Conservation (phyloP, 2,329 filamentous ascomycete genomes). For the Ceratocystis smalleyi region DNA sequence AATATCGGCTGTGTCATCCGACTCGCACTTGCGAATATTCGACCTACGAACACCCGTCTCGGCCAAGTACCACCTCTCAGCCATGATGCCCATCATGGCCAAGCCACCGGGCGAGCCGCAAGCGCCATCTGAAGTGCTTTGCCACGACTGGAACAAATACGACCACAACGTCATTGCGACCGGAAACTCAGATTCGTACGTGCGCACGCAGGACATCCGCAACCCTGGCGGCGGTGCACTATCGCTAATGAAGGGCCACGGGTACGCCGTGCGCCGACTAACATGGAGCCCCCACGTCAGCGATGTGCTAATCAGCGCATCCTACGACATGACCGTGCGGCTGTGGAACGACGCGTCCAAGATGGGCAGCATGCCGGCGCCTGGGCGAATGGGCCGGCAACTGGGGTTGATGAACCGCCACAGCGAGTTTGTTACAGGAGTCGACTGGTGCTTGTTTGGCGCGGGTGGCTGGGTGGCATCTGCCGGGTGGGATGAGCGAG, state of each 20-base stretch:
- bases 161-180: slow-evolving; percentile 69
- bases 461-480: slow-evolving; percentile 91
- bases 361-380: slow-evolving; percentile 21
- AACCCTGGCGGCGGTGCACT: slow-evolving; percentile 57
- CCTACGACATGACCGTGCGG: slow-evolving; percentile 95
- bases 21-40: slow-evolving; percentile 79
- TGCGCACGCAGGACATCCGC: slow-evolving; percentile 83
- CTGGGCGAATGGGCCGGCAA: slow-evolving; percentile 44
- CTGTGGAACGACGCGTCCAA: slow-evolving; percentile 68
- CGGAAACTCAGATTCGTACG: slow-evolving; percentile 71
- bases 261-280: slow-evolving; percentile 74
- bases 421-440: slow-evolving; percentile 89
- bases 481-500: slow-evolving; percentile 82
- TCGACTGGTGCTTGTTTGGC: slow-evolving; percentile 97
- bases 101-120: slow-evolving; percentile 21
- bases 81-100: slow-evolving; percentile 55
- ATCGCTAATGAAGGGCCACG: slow-evolving; percentile 64
- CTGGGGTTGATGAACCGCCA: slow-evolving; percentile 80
- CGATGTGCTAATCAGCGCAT: slow-evolving; percentile 72
- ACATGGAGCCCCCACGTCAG: slow-evolving; percentile 90
- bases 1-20: slow-evolving; percentile 73
- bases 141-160: slow-evolving; percentile 99
- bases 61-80: slow-evolving; percentile 72
- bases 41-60: slow-evolving; percentile 77
- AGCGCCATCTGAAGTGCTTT: slow-evolving; percentile 69